Conservation (phyloP, 2,329 filamentous ascomycete species). For the Sclerotinia borealis region DNA sequence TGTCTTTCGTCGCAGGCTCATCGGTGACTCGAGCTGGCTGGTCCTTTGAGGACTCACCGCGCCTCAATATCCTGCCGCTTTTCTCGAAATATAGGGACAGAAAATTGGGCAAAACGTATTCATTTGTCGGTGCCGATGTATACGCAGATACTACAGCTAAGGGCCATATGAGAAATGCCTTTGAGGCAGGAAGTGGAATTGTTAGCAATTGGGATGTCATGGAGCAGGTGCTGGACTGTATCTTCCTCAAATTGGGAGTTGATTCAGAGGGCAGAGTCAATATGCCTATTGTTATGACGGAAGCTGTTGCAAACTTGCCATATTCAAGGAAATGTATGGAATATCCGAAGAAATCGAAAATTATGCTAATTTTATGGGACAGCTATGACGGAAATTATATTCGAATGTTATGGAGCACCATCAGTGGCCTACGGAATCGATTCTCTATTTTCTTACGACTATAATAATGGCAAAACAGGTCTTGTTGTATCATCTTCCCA, state of each 20-base stretch:
- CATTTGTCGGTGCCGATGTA: slow-evolving; percentile 86
- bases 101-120: slow-evolving; percentile 85
- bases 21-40: slow-evolving; percentile 87
- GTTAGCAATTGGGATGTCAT: slow-evolving; percentile 97
- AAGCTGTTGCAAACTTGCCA: slow-evolving; percentile 82
- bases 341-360: not conserved
- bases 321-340: slow-evolving; percentile 81
- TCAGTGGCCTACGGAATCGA: slow-evolving; percentile 93
- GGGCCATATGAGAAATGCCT: slow-evolving; percentile 83
- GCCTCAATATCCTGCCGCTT: slow-evolving; percentile 76
- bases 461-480: slow-evolving; percentile 78
- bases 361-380: slow-evolving; percentile 28
- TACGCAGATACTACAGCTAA: slow-evolving; percentile 91
- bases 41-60: slow-evolving; percentile 83
- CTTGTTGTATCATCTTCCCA: slow-evolving; percentile 88
- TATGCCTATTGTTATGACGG: slow-evolving; percentile 88
- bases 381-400: slow-evolving; percentile 97
- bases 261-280: slow-evolving; percentile 74
- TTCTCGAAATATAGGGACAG: slow-evolving; percentile 94
- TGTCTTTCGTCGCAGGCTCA: slow-evolving; percentile 54
- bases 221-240: slow-evolving; percentile 89
- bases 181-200: slow-evolving; percentile 84
- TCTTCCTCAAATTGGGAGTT: slow-evolving; percentile 89
- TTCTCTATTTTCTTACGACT: slow-evolving; percentile 89
- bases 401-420: slow-evolving; percentile 90